Conservation (phyloP, 805 yeast genomes). For the Starmerella floris region DNA sequence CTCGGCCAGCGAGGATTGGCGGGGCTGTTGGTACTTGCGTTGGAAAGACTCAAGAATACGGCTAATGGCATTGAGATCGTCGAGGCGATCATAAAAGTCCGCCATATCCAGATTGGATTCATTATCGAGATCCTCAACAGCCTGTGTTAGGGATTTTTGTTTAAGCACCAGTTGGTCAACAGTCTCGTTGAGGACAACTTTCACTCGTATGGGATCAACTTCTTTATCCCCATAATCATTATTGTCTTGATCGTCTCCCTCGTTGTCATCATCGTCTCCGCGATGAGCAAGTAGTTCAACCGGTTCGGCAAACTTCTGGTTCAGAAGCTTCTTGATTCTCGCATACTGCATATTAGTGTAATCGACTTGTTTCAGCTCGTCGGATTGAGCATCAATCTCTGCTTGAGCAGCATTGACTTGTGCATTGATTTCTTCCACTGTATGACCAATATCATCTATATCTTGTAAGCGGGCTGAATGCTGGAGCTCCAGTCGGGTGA, state of each 20-base stretch:
- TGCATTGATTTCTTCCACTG: not conserved
- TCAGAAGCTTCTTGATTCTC: not conserved
- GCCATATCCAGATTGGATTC: not conserved
- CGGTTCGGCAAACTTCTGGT: slow-evolving; percentile 3
- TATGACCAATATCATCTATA: not conserved
- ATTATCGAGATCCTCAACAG: slow-evolving; percentile 2
- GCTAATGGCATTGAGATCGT: not conserved
- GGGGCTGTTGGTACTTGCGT: not conserved
- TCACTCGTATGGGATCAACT: not conserved
- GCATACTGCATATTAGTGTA: slow-evolving; percentile 17
- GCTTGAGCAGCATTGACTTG: not conserved
- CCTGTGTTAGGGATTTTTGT: not conserved
- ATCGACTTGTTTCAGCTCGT: slow-evolving; percentile 15
- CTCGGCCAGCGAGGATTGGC: not conserved
- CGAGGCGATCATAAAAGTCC: not conserved
- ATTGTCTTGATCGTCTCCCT: too few species aligned
- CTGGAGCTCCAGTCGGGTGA: slow-evolving; percentile 6
- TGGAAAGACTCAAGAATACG: not conserved
- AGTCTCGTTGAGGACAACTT: slow-evolving; percentile 2
- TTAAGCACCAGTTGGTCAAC: slow-evolving; percentile 3
- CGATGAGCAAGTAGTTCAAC: slow-evolving; percentile 1
- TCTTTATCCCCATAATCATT: not conserved
- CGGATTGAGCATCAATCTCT: slow-evolving; percentile 11
- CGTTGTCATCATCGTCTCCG: not conserved
- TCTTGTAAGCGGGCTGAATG: slow-evolving; percentile 7